Base-by-base conservation (phyloP, 2,329 filamentous ascomycete species). In the Penicillium sp. region DNA sequence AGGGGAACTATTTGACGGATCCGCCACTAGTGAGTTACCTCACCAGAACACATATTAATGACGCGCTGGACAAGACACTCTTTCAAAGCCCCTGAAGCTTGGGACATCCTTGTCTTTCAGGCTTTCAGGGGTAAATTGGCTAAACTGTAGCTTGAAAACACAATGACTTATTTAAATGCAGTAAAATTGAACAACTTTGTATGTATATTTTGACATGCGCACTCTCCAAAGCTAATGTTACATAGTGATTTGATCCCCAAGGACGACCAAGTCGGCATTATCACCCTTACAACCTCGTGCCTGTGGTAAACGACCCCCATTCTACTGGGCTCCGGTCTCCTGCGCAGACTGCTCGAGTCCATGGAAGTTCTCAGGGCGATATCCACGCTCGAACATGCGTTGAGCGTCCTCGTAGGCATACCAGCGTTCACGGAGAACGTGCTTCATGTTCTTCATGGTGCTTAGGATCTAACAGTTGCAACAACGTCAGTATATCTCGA, bases 391-490 rank as follows among this genome's bases (percentile, higher is more conserved):
- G 53, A 72, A 75, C 39, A 75, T 62, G 38, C 66, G 65, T 49
- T 67, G 65, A 32, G 74, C 75, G 38, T 76, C 74, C 53, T 74
- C 72, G 88, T 91, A 97, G 9, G 89, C 83, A 75, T 96, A 93
- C 77, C 85, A 94, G 66, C 93, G 83, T 76, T 97, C 92, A 34
- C 90, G 93, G 67, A 97, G 78, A 46, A 87, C 83, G 62, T 94
- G 88, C 77, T 90, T 91, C 74, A 97, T 96, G 43, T 82, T 81
- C 67, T 85, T 83, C 83, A 93, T 90, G 22, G 93, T 97, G 70
- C 79, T 78, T 64, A 81, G 81, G 55, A 96, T 83, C 90, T 96
- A 67, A 21, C 6, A 11, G 31, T 11, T 47, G 47, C 32, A 40
- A 44, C 45, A 44, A 14, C 22, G 34, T 39, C 14, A 45, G 38